phyloP scores from a whole-genome alignment of 2,329 filamentous ascomycete species.

The Nakataea oryzae region DNA sequence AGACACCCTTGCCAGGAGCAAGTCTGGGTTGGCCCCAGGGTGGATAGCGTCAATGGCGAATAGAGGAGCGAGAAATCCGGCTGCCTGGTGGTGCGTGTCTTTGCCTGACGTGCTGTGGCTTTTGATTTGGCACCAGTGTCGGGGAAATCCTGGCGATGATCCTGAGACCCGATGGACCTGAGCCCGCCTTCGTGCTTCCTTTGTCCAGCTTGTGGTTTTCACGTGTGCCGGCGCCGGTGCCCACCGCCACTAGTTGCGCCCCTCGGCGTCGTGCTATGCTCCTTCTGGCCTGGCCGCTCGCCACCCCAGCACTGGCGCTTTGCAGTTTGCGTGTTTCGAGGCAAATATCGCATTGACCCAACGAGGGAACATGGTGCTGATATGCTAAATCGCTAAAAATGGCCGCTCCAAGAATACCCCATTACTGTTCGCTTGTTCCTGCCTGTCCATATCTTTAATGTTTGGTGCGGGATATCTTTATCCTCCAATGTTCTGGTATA shows the following conservation, averaged over 20 bases:
- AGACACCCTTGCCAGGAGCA: too few relatives aligned
- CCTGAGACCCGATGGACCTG: too few relatives aligned
- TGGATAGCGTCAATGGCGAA: background rate
- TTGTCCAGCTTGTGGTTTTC: background rate
- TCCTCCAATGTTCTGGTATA: too few relatives aligned
- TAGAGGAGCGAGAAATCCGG: background rate
- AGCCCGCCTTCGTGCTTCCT: background rate
- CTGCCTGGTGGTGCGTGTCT: background rate
- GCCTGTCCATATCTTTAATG: background rate
- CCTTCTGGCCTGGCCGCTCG: background rate
- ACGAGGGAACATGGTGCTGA: too few relatives aligned
- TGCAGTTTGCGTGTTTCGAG: background rate
- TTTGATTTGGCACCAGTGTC: background rate
- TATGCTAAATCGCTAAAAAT: too few relatives aligned
- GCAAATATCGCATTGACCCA: background rate
- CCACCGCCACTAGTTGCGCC: too few relatives aligned
- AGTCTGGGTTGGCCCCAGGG: too few relatives aligned
- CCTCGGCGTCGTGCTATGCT: background rate
- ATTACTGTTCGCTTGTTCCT: background rate
- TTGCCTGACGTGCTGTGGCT: background rate
- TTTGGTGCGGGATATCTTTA: background rate
- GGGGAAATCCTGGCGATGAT: background rate
- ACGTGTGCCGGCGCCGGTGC: background rate
- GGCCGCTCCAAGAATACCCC: too few relatives aligned
- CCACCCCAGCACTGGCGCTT: background rate